Base-by-base conservation (phyloP, 371 early-diverging fungal genomes). In the Mortierella sp. region DNA sequence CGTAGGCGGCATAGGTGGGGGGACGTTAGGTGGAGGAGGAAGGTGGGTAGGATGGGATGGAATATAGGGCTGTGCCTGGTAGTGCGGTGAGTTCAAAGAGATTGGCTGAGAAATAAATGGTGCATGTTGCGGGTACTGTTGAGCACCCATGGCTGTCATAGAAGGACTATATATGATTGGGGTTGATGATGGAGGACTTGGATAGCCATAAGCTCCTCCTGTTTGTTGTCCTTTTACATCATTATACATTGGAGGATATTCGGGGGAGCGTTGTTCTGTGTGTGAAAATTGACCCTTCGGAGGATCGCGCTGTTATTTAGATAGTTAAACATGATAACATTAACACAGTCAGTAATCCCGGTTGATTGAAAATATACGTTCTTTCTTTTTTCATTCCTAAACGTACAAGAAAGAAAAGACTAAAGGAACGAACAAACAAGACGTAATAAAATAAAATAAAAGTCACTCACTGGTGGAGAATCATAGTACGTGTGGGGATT, bases 111-210 rank as follows among this genome's bases (percentile, higher is more conserved):
- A 59, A 24, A n/a, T 21, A 59, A 21, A 15, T 45, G 62, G 38
- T 19, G 47, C 47, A 5, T 62, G 40, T 45, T 50, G 8, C 36
- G 47, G 65, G 19, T 55, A 50, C 9, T 72, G 72, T n/a, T 66
- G 59, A 28, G 70, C 4, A 47, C 50, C 13, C 59, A 40, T 32
- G 59, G 52, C 28, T 57, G 60, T 47, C 36, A 24, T 1, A 24
- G 45, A 47, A 19, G 52, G 58, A 16, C 28, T 70, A 53, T 64
- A 64, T 43, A 64, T 55, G 48, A 67, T 43, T 3, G 61, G 47
- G 38, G n/a, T 28, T 4, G 61, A 33, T 22, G 70, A 22, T 61
- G 74, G 76, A 33, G 76, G 76, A 50, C 76, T 75, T 41, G 69
- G 76, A 48, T 75, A 75, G 16, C 15, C 43, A 33, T 50, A 74